Base-by-base conservation (phyloP, 805 yeast genomes). In the Candida namnaoensis region DNA sequence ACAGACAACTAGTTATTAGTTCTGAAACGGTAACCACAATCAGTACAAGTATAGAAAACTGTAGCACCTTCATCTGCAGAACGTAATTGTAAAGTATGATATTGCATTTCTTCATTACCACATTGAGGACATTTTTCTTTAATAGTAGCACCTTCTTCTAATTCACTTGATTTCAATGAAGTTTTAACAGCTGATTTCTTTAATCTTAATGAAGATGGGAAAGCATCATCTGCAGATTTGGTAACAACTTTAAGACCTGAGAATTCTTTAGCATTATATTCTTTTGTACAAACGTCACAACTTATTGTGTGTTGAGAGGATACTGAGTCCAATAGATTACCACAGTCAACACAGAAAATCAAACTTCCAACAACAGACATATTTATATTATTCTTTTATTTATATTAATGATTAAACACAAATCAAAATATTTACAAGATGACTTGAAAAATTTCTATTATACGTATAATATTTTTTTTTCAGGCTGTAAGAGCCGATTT, bases 51-150 rank as follows among this genome's bases (percentile, higher is more conserved):
- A 67, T 93, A 95, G 61, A 93, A 93, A 32, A 93, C 98, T 9
- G 99, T 93, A 27, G 99, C 95, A 74, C 99, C 99, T 74, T 93
- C 99, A 73, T 93, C 99, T 1, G 99, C 99, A 41, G 96, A 85
- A 67, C 99, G 80, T 53, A 93, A 74, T 65, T 93, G 99, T 51
- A 93, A 70, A 5, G 99, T 93, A 59, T 93, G 98, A 61, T 91
- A 93, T 60, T 82, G 90, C 99, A 95, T 95, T 64, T 93, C 97
- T 58, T 93, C 97, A 64, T 90, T 77, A 39, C 95, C 96, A 76
- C 99, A 93, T 64, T 90, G 80, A n/a, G 98, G 98, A 72, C 99
- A 93, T 58, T 85, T 90, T 63, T 93, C 99, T 61, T 90, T 85
- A 61, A 93, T 93, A 11, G 95, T 84, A 34, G 99, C 99, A 48